These are phyloP conservation scores for Sambucus nigra DNA, from an alignment of 129 eudicot genomes.

Conservation along the genomic window DNA sequence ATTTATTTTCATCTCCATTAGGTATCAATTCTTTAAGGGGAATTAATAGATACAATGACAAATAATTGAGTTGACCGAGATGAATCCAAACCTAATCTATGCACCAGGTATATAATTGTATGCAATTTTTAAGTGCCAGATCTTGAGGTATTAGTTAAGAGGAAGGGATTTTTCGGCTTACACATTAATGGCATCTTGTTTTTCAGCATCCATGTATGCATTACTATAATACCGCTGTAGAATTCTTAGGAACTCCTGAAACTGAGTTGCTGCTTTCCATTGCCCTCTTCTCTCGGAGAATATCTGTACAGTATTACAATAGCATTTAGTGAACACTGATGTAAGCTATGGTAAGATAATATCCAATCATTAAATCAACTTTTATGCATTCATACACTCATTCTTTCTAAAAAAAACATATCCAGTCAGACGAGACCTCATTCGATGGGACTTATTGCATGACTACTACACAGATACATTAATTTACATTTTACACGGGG, in stretches of 20 bases:
- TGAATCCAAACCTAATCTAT: neutral
- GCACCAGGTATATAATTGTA: constrained; percentile 3
- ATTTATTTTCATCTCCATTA: neutral
- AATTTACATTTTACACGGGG: too few relatives aligned
- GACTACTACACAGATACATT: too few relatives aligned
- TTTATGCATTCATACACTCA: too few relatives aligned
- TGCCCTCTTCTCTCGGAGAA: constrained; percentile 92
- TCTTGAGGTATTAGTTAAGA: neutral
- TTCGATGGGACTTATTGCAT: too few relatives aligned
- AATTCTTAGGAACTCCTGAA: constrained; percentile 84
- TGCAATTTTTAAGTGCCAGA: neutral
- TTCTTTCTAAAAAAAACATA: too few relatives aligned
- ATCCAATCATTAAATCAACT: too few relatives aligned
- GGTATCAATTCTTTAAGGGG: neutral
- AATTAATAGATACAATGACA: neutral
- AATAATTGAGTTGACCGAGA: too few relatives aligned
- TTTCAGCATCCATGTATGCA: constrained; percentile 96
- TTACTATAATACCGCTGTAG: constrained; percentile 90
- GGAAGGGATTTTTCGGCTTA: constrained; percentile 25
- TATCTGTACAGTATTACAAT: constrained; percentile 36
- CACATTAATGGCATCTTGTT: constrained; percentile 97
- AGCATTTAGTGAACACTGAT: neutral
- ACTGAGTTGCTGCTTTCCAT: constrained; percentile 96
- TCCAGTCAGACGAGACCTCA: too few relatives aligned
- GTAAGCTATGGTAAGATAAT: too few relatives aligned